phyloP scores from a whole-genome alignment of 2,329 filamentous ascomycete species.

The Leptographium radiaticola region DNA sequence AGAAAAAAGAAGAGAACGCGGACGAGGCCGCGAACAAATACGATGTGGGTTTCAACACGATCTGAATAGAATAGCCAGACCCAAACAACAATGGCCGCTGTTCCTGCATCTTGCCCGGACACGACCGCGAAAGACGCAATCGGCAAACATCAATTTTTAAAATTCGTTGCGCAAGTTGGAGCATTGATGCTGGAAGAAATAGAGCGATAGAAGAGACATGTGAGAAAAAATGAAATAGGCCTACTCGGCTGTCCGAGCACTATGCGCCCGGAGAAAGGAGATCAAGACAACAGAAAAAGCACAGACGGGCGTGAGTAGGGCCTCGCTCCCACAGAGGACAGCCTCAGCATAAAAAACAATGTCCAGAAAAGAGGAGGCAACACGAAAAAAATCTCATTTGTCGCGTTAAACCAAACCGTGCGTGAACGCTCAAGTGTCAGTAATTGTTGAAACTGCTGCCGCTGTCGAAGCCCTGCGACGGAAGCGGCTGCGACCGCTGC shows the following conservation, averaged over 20 bases:
- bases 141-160: not conserved
- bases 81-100: not conserved
- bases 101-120: not conserved
- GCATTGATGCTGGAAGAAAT: not conserved
- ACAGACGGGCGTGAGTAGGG: not conserved
- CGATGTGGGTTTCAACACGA: not conserved
- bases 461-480: conserved; percentile 1
- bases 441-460: conserved; percentile 2
- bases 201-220: not conserved
- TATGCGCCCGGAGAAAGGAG: not conserved
- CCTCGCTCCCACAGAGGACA: not conserved
- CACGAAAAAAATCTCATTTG: conserved; percentile 2
- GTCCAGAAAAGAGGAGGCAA: not conserved
- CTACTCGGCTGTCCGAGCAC: not conserved
- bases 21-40: conserved; percentile 1
- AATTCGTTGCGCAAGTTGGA: not conserved
- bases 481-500: not conserved
- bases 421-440: conserved; percentile 2
- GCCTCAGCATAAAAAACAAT: not conserved
- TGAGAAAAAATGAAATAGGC: not conserved
- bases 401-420: conserved; percentile 1
- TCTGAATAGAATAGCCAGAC: not conserved
- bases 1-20: not conserved
- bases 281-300: not conserved
- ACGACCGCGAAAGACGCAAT: not conserved